A percentile compares a stretch with the other conserved stretches of the same genome.
phyloP scores from a whole-genome alignment of 139 green algal genomes.

The Diplosphaera chodatii region DNA sequence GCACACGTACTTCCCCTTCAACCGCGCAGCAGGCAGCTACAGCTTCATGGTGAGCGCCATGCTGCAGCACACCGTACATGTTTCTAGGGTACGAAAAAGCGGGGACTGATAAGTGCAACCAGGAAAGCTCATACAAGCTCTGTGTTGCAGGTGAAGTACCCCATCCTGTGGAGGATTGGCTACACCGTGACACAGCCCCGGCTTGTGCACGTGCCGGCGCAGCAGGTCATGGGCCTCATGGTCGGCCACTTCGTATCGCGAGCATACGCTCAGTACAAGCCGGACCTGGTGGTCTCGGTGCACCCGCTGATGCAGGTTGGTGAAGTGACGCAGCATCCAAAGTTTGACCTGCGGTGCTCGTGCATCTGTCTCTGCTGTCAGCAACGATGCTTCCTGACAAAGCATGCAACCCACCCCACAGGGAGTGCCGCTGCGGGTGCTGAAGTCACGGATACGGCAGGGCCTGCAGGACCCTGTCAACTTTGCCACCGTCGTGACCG shows the following conservation, averaged over 20 bases:
- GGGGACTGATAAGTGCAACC: too few species aligned
- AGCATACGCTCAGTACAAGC: constrained; percentile 61
- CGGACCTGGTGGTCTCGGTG: constrained; percentile 87
- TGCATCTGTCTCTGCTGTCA: too few species aligned
- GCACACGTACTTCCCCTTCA: constrained; percentile 85
- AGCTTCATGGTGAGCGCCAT: constrained; percentile 94
- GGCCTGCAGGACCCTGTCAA: constrained; percentile 53
- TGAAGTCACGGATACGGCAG: constrained; percentile 37
- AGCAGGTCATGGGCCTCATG: constrained; percentile 32
- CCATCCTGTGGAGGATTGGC: constrained; percentile 64
- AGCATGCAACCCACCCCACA: too few species aligned
- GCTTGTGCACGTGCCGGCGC: constrained; percentile 65
- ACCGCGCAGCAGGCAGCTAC: constrained; percentile 85
- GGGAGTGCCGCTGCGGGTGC: constrained; percentile 67
- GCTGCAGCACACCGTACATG: too few species aligned
- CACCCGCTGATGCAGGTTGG: constrained; percentile 92
- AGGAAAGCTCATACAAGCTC: too few species aligned
- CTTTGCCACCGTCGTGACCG: constrained; percentile 95
- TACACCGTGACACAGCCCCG: constrained; percentile 60
- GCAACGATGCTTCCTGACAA: too few species aligned
- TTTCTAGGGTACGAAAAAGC: too few species aligned
- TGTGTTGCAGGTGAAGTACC: constrained; percentile 42
- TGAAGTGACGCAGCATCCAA: neutral
- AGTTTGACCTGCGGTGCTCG: too few species aligned
- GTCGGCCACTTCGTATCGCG: constrained; percentile 24